Evolutionary conservation across 2,329 filamentous ascomycete genomes (phyloP).

Genomic region (Claviceps purpurea): DNA sequence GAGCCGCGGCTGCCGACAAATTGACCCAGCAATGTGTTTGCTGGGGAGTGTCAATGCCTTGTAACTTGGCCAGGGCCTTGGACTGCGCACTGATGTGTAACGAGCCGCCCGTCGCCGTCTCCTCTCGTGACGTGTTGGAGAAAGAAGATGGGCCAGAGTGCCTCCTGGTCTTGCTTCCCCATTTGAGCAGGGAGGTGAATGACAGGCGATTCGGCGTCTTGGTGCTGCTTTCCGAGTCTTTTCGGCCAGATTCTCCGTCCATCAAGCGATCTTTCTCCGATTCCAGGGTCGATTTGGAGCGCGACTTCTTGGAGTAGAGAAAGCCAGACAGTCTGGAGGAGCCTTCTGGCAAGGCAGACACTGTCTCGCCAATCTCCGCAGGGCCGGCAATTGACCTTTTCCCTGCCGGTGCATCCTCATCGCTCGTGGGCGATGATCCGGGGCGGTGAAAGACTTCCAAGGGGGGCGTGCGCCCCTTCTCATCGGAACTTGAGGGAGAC

Average conservation of each 20-base stretch:
- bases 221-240: constrained; percentile 40
- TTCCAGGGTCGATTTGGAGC: constrained; percentile 35
- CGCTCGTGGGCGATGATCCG: constrained; percentile 12
- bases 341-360: constrained; percentile 12
- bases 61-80: constrained; percentile 21
- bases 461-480: constrained; percentile 10
- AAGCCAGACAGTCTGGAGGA: constrained; percentile 22
- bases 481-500: constrained; percentile 12
- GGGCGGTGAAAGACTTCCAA: constrained; percentile 18
- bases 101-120: constrained; percentile 41
- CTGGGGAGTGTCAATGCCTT: constrained; percentile 17
- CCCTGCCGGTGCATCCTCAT: not conserved
- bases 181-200: constrained; percentile 65
- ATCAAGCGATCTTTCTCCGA: constrained; percentile 28
- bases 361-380: constrained; percentile 11
- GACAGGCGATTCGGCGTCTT: constrained; percentile 30
- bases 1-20: constrained; percentile 32
- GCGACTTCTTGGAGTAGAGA: constrained; percentile 32
- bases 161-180: constrained; percentile 46
- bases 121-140: constrained; percentile 82
- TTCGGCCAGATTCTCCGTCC: constrained; percentile 36
- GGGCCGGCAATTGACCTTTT: not conserved
- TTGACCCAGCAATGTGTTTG: constrained; percentile 16
- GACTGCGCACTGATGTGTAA: constrained; percentile 15
- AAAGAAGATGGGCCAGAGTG: constrained; percentile 59